A percentile compares a stretch with the other conserved stretches of the same genome.
Conservation (phyloP, 2,329 filamentous ascomycete genomes). For the Huntiella omanensis region DNA sequence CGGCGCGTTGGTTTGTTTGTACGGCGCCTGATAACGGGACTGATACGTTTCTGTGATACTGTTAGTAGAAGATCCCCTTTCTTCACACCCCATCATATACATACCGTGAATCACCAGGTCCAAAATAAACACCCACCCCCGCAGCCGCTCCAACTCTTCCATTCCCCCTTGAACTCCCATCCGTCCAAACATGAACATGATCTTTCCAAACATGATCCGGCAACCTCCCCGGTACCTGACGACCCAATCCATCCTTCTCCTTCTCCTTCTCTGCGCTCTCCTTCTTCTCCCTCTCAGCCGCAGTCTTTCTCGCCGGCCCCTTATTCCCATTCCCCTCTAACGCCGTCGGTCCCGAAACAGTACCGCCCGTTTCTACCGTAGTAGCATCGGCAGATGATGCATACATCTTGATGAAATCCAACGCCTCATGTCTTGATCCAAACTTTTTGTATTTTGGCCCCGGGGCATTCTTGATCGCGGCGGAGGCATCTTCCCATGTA, state of each 20-base stretch:
- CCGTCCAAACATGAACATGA: constrained; percentile 31
- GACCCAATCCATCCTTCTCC: too few relatives aligned
- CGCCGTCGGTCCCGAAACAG: constrained; percentile 14
- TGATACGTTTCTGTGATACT: constrained; percentile 37
- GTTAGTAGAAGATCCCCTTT: background rate
- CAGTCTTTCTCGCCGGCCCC: constrained; percentile 15
- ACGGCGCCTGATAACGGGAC: constrained; percentile 53
- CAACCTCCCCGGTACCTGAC: too few relatives aligned
- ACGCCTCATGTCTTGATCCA: constrained; percentile 48
- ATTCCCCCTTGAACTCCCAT: constrained; percentile 42
- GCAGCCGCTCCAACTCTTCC: constrained; percentile 34
- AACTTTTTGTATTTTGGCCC: constrained; percentile 55
- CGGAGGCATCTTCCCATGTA: constrained; percentile 49
- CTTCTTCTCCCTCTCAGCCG: constrained; percentile 16
- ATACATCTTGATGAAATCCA: constrained; percentile 47
- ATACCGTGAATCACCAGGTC: constrained; percentile 33
- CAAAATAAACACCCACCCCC: constrained; percentile 47
- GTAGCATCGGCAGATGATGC: constrained; percentile 26
- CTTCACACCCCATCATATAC: constrained; percentile 7
- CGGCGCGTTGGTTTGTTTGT: constrained; percentile 94
- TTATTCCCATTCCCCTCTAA: constrained; percentile 15
- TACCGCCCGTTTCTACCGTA: constrained; percentile 17
- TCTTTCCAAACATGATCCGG: constrained; percentile 19
- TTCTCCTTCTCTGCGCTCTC: too few relatives aligned
- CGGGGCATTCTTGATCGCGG: constrained; percentile 56